Base-by-base conservation (phyloP, 2,329 filamentous ascomycete species). In the Exophiala mesophila region DNA sequence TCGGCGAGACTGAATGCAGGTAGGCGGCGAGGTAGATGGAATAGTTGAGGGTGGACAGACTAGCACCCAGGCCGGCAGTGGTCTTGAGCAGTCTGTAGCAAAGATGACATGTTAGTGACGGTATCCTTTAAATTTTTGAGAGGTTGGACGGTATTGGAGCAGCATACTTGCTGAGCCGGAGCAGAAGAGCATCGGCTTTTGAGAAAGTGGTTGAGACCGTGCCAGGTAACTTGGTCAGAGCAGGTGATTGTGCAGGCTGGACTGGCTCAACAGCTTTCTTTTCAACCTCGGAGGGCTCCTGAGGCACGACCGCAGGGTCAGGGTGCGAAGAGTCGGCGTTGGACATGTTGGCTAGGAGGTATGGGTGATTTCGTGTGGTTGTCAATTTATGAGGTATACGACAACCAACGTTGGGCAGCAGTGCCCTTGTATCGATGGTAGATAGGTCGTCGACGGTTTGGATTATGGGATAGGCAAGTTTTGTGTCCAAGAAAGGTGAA, bases 41-140 rank as follows among this genome's bases (percentile, higher is more conserved):
- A 69, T 89, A 90, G 66, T 81, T 78, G 49, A 82, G 61, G 53
- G 83, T 77, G 50, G 82, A 75, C 55, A 89, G 78, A 49, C 81
- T 70, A 36, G 77, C 75, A 65, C 88, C 85, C 61, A 83, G 78
- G 57, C 84, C 83, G 24, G 74, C 64, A 32, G 83, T 78, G 7
- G 82, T 83, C 51, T 78, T 74, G 55, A 88, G 70, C 59, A 84
- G 77, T 52, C 79, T 79, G 23, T 6, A 26, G 7, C 23, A 12
- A 26, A 26, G 23, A 12, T 26, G 32, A 17, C 15, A 31, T 28
- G 29, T 31, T 16, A 31, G n/a, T 31, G 7, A 8, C 17, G n/a
- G 5, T 13, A 23, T 5, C 8, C 6, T 6, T 20, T 20, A n/a
- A 38, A 15, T n/a, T n/a, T n/a, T n/a, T n/a, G n/a, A 18, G 8